phyloP scores from a whole-genome alignment of 2,329 filamentous ascomycete species.

The Trichoderma sp. region DNA sequence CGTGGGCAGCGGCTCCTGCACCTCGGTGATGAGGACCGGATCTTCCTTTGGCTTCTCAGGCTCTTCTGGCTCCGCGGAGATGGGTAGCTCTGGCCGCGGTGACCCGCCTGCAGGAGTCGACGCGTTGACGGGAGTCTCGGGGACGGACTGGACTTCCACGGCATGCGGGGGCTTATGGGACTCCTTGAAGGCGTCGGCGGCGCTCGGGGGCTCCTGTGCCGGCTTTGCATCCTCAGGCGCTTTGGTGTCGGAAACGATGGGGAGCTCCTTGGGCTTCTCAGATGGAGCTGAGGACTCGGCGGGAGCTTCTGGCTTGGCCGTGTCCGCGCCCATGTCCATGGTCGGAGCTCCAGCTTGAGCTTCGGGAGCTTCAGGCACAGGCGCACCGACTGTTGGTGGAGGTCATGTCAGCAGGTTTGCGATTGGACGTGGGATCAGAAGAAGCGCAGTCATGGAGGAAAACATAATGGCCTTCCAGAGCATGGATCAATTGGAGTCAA shows the following conservation, averaged over 20 bases:
- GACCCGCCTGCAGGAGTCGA: slow-evolving; percentile 42
- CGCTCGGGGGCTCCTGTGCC: slow-evolving; percentile 14
- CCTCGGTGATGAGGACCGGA: slow-evolving; percentile 35
- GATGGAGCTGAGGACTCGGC: slow-evolving; percentile 29
- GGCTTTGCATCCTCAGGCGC: slow-evolving; percentile 15
- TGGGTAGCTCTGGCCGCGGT: slow-evolving; percentile 42
- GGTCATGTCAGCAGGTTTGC: slow-evolving; percentile 17
- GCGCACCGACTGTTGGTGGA: slow-evolving; percentile 36
- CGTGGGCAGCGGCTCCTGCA: slow-evolving; percentile 33
- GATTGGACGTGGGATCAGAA: background rate
- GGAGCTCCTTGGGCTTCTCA: slow-evolving; percentile 20
- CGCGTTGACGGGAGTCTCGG: slow-evolving; percentile 43
- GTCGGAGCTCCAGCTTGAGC: slow-evolving; percentile 37
- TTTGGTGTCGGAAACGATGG: slow-evolving; percentile 17
- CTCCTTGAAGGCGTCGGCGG: slow-evolving; percentile 13
- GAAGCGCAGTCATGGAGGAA: background rate
- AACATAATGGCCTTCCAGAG: background rate
- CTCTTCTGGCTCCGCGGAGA: slow-evolving; percentile 36
- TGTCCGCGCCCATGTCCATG: slow-evolving; percentile 35
- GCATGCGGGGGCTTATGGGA: slow-evolving; percentile 36
- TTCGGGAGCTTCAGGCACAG: slow-evolving; percentile 37
- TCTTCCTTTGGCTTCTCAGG: slow-evolving; percentile 36
- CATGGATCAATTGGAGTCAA: slow-evolving; percentile 12
- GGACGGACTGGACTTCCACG: slow-evolving; percentile 43
- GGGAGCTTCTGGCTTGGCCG: slow-evolving; percentile 28